Percentiles rank a stretch among this genome's conserved stretches.
Conservation (phyloP, 441 rosid species). For the Codiaeum variegatum region DNA sequence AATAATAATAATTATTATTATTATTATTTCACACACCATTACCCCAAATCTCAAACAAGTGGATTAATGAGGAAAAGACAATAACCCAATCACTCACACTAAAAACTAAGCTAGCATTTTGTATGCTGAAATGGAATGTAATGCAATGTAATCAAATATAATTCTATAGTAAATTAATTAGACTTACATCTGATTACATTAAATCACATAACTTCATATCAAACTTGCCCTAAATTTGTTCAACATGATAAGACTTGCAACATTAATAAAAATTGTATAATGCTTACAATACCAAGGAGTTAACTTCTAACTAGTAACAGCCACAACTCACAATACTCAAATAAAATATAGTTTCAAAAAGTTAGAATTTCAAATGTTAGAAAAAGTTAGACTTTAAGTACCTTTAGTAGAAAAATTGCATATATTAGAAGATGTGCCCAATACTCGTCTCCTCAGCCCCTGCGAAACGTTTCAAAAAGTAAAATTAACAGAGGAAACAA, state of each 20-base stretch:
- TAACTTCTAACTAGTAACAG: neutral
- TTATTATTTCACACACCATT: neutral
- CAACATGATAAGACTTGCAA: neutral
- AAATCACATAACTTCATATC: too few relatives aligned
- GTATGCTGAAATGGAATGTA: too few relatives aligned
- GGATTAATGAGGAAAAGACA: neutral
- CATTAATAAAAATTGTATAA: neutral
- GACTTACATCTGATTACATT: too few relatives aligned
- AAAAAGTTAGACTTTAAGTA: constrained; percentile 18
- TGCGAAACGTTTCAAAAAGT: constrained; percentile 20
- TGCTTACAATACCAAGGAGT: neutral
- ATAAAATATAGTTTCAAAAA: neutral
- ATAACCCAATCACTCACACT: neutral
- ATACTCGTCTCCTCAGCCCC: constrained; percentile 41
- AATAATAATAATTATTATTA: too few relatives aligned
- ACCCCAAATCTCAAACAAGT: neutral
- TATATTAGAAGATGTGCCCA: constrained; percentile 47
- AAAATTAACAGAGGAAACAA: neutral
- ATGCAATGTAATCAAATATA: too few relatives aligned
- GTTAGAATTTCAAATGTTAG: neutral
- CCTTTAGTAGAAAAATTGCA: constrained; percentile 68
- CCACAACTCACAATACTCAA: neutral
- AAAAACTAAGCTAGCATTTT: too few relatives aligned
- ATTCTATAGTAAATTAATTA: too few relatives aligned
- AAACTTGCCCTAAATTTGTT: neutral